phyloP scores from a whole-genome alignment of 768 basidiomycete genomes.

The Lactifluus rugatus region DNA sequence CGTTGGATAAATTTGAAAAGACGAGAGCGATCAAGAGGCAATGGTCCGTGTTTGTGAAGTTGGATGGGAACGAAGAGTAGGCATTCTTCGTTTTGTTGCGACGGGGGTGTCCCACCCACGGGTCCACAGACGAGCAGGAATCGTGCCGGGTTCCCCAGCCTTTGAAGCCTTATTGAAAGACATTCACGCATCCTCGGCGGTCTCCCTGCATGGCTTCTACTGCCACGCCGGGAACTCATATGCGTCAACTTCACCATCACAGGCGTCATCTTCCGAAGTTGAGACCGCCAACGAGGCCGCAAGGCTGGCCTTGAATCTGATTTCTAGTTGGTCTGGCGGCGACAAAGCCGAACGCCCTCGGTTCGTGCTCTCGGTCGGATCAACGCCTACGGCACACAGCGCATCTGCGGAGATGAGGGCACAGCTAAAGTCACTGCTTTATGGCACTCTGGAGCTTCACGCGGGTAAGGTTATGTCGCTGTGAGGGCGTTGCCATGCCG shows the following conservation, averaged over 20 bases:
- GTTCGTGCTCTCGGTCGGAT: conserved; percentile 72
- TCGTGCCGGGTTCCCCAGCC: conserved; percentile 39
- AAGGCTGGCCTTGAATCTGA: conserved; percentile 39
- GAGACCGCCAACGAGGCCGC: conserved; percentile 60
- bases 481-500: background rate
- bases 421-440: conserved; percentile 33
- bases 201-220: conserved; percentile 76
- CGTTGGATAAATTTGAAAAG: too few species aligned
- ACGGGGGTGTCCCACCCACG: too few species aligned
- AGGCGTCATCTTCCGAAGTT: conserved; percentile 62
- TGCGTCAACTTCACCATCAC: conserved; percentile 54
- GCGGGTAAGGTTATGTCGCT: conserved; percentile 39
- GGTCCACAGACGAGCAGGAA: conserved; percentile 54
- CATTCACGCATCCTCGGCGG: conserved; percentile 42
- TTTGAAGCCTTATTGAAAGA: conserved; percentile 47
- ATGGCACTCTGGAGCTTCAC: conserved; percentile 64
- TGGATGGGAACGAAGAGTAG: conserved; percentile 71
- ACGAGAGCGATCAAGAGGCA: too few species aligned
- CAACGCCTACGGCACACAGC: conserved; percentile 82
- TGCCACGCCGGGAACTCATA: conserved; percentile 73
- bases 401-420: conserved; percentile 45
- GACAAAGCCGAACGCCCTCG: conserved; percentile 30
- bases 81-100: conserved; percentile 21
- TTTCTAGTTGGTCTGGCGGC: conserved; percentile 30
- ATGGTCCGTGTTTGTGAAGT: conserved; percentile 77